Conservation (phyloP, 768 basidiomycete genomes). For the Russula emetica region DNA sequence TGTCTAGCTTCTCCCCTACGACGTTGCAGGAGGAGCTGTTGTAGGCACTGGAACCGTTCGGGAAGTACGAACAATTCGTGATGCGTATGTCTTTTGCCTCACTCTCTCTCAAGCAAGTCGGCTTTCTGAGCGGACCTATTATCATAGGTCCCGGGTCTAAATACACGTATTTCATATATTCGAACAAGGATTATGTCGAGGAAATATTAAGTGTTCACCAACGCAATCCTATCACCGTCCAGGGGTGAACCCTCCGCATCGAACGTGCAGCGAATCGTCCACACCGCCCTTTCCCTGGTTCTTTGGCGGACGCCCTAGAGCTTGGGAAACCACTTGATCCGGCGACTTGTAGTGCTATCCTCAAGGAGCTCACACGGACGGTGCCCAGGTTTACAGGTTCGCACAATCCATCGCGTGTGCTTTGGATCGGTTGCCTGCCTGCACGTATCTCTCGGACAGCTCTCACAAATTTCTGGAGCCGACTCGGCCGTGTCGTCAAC, state of each 20-base stretch:
- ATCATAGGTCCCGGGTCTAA: constrained; percentile 14
- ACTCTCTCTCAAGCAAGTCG: neutral
- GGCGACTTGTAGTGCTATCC: neutral
- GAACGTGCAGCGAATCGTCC: constrained; percentile 2
- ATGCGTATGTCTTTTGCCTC: constrained; percentile 7
- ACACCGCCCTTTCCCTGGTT: neutral
- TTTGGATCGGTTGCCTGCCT: constrained; percentile 13
- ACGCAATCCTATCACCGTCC: constrained; percentile 10
- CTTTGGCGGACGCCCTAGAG: neutral
- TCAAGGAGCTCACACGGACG: constrained; percentile 12
- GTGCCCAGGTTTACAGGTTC: constrained; percentile 13
- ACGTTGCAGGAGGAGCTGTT: neutral
- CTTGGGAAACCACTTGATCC: neutral
- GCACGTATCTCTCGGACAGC: neutral
- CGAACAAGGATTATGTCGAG: constrained; percentile 6
- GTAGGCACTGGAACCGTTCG: constrained; percentile 4
- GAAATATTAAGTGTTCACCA: constrained; percentile 8
- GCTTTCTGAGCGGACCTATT: neutral
- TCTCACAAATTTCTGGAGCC: constrained; percentile 18
- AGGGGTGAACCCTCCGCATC: neutral
- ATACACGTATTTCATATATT: constrained; percentile 16
- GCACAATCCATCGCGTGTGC: constrained; percentile 9
- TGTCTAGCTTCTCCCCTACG: neutral
- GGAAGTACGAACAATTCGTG: constrained; percentile 4
- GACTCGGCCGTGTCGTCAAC: constrained; percentile 20